phyloP scores from a whole-genome alignment of 345 rosid genomes.

The thale cress (Arabidopsis thaliana) region TAIR10.1 NC_003070.9:5650001-5650500 shows the following conservation, averaged over 20 bases:
- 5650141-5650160: conserved; percentile 46
- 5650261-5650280: conserved; percentile 42
- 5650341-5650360: conserved; percentile 80
- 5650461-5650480: conserved; percentile 96
- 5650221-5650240: conserved; percentile 10
- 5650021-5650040: conserved; percentile 60
- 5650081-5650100: conserved; percentile 7
- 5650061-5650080: neutral
- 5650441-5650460: conserved; percentile 75
- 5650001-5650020: conserved; percentile 76
- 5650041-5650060: conserved; percentile 45
- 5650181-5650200: conserved; percentile 63
- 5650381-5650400: conserved; percentile 74
- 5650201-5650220: conserved; percentile 38
- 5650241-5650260: conserved; percentile 7
- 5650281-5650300: conserved; percentile 59
- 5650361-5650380: conserved; percentile 73
- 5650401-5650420: conserved; percentile 76
- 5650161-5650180: conserved; percentile 48
- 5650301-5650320: conserved; percentile 79
- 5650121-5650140: conserved; percentile 60
- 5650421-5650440: conserved; percentile 69
- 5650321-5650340: conserved; percentile 85
- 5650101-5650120: conserved; percentile 20
- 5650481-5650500: conserved; percentile 88